Base-by-base conservation (phyloP, 768 basidiomycete genomes). In the Hortiboletus campestris region DNA sequence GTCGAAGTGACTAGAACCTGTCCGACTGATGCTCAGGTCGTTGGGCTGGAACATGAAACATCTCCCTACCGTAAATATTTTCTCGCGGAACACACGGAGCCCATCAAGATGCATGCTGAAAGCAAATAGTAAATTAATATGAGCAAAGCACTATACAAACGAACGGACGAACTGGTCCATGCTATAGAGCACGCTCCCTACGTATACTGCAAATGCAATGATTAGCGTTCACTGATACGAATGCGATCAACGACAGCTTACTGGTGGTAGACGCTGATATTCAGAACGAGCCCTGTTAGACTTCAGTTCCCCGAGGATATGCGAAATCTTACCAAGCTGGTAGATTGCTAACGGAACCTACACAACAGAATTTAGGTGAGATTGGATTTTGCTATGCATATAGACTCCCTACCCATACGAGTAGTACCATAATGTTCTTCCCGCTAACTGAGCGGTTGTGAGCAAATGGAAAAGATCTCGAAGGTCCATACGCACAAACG, bases 281-380 rank as follows among this genome's bases (percentile, higher is more conserved):
- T 7, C 13, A 20, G 5, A 34, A 50, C 8, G 8, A 22, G 14
- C 2, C 9, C 0, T 19, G 11, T 63, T 9, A 61, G 55, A 11
- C 14, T 7, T 25, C 0, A 14, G 22, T 14, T n/a, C 25, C 11
- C 10, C 7, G 14, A 3, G 2, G 25, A 19, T 17, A 2, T 12
- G 4, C 14, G 6, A 13, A 28, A 5, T 35, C 54, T 51, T 38
- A 63, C 62, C 58, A 4, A 63, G 40, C 25, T 63, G 60, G 16
- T 25, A 47, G 2, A 44, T 6, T 6, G 49, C 53, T 28, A 51
- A n/a, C 2, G 53, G 41, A 31, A 42, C 25, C 61, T 62, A 42
- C 12, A 31, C 25, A 12, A 16, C 9, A 31, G 12, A 10, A 2
- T n/a, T 51, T 20, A 28, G 28, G 12, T 9, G 20, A 42, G 16